Percentiles rank a stretch among this genome's conserved stretches.
Conservation (phyloP, 2,329 filamentous ascomycete species). For the Elsinoe fawcettii region DNA sequence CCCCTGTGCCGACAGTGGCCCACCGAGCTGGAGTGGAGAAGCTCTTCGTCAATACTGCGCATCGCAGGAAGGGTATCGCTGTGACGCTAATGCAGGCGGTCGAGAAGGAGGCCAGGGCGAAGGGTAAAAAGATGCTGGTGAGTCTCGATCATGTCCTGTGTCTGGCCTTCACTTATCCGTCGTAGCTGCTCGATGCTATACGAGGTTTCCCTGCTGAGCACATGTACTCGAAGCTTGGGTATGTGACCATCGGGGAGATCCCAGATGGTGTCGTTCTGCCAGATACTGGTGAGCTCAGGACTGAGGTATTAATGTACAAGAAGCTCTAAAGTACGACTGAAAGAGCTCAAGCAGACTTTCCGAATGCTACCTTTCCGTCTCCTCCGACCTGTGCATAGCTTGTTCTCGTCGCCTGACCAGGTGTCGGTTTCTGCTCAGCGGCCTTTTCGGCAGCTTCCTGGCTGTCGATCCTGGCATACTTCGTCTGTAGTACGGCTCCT, state of each 20-base stretch:
- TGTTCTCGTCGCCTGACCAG: conserved; percentile 25
- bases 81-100: conserved; percentile 45
- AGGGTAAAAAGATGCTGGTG: conserved; percentile 48
- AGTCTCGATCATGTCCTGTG: conserved; percentile 25
- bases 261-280: conserved; percentile 48
- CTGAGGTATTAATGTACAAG: conserved; percentile 54
- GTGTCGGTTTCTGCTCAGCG: background rate
- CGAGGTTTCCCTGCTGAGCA: conserved; percentile 46
- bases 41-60: conserved; percentile 48
- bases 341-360: background rate
- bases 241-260: conserved; percentile 48
- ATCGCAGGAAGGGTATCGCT: conserved; percentile 46
- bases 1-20: conserved; percentile 48
- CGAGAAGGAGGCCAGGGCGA: conserved; percentile 46
- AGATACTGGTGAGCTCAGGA: conserved; percentile 39
- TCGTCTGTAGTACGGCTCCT: conserved; percentile 52
- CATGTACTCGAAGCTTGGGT: conserved; percentile 51
- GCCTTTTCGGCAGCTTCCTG: conserved; percentile 2
- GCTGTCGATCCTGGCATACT: conserved; percentile 30
- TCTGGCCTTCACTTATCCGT: conserved; percentile 16
- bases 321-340: conserved; percentile 31
- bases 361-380: conserved; percentile 27
- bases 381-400: conserved; percentile 29
- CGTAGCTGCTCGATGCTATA: conserved; percentile 47
- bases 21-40: conserved; percentile 52